Evolutionary conservation across 2,329 filamentous ascomycete genomes (phyloP).

Genomic region (Aureobasidium namibiae): DNA sequence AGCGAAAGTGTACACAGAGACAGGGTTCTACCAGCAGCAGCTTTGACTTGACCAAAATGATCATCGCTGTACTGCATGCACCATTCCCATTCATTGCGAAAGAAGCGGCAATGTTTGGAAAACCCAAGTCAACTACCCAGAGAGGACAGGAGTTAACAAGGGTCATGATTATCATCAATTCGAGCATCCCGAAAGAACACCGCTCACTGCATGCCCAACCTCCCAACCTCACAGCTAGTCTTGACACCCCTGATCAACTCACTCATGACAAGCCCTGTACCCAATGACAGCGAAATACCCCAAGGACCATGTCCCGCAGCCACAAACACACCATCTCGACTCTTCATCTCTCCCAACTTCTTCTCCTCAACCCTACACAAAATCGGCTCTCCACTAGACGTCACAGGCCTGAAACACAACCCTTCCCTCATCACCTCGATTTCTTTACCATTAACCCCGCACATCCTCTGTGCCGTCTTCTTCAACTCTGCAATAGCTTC

Average conservation of each 20-base stretch:
- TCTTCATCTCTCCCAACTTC: conserved; percentile 41
- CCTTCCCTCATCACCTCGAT: conserved; percentile 56
- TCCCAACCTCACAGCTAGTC: conserved; percentile 52
- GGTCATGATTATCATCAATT: too few species aligned
- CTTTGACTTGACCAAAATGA: too few species aligned
- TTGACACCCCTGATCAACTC: conserved; percentile 57
- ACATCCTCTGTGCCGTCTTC: conserved; percentile 39
- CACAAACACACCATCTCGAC: conserved; percentile 59
- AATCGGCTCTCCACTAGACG: conserved; percentile 55
- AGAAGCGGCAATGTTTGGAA: too few species aligned
- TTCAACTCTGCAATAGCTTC: conserved; percentile 44
- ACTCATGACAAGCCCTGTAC: conserved; percentile 62
- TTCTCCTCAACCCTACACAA: conserved; percentile 49
- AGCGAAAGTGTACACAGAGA: too few species aligned
- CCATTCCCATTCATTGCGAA: too few species aligned
- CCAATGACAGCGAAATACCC: conserved; percentile 51
- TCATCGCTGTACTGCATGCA: too few species aligned
- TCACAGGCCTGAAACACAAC: conserved; percentile 67
- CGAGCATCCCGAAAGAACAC: background rate
- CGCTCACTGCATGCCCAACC: conserved; percentile 29
- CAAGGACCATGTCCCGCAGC: conserved; percentile 69
- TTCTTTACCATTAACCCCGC: conserved; percentile 42
- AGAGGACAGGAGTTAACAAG: too few species aligned
- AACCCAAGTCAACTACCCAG: too few species aligned
- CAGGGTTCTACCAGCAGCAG: too few species aligned